phyloP scores from a whole-genome alignment of 208 protist species.

The Leishmania major region DNA sequence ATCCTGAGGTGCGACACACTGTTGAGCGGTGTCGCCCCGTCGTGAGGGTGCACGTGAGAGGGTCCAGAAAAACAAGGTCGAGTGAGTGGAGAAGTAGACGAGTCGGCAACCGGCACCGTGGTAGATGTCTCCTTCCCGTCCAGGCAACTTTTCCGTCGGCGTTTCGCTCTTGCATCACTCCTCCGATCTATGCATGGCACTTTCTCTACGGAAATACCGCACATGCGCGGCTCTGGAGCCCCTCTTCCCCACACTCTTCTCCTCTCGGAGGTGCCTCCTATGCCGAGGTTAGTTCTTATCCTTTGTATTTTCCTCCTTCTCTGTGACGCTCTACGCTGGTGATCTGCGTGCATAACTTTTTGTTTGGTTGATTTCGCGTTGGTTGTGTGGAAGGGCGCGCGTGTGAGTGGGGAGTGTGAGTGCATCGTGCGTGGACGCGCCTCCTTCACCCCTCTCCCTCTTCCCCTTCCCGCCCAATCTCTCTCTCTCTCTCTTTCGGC shows the following conservation, averaged over 20 bases:
- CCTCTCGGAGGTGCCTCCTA: neutral
- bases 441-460: neutral
- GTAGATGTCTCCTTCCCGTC: neutral
- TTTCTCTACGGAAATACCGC: neutral
- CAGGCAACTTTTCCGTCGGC: neutral
- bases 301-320: too few relatives aligned
- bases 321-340: neutral
- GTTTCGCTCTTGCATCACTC: neutral
- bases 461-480: neutral
- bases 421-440: neutral
- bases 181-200: neutral
- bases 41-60: neutral
- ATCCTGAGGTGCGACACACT: neutral
- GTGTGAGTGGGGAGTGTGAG: neutral
- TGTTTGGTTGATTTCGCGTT: neutral
- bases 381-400: neutral
- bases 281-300: neutral
- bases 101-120: neutral
- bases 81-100: neutral
- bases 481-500: neutral
- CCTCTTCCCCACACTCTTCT: neutral
- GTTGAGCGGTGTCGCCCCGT: neutral
- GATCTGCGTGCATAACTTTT: neutral
- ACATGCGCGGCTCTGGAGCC: neutral
- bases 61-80: neutral